A percentile compares a stretch with the other conserved stretches of the same genome.
phyloP scores from a whole-genome alignment of 1,284 basidiomycete genomes.

The Schizopora paradoxa region DNA sequence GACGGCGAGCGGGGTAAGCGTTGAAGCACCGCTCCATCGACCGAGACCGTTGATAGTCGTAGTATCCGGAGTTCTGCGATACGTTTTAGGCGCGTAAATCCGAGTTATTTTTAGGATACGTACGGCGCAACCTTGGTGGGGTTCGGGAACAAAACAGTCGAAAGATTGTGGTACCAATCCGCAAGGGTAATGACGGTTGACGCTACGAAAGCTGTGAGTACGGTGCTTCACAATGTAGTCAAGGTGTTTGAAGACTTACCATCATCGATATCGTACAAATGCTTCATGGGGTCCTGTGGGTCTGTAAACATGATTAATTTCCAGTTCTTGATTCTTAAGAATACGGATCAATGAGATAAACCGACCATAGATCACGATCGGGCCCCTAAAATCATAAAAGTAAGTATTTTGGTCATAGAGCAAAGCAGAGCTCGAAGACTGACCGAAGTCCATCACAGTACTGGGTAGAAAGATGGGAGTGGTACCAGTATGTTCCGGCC shows the following conservation, averaged over 20 bases:
- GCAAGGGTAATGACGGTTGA: constrained; percentile 15
- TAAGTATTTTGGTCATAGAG: constrained; percentile 5
- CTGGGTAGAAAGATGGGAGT: constrained; percentile 30
- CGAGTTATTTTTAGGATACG: not conserved
- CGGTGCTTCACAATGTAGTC: not conserved
- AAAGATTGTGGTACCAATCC: constrained; percentile 18
- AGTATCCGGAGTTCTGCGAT: constrained; percentile 20
- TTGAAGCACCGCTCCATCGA: constrained; percentile 26
- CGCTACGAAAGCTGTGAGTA: not conserved
- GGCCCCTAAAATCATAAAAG: constrained; percentile 26
- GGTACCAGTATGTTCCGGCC: constrained; percentile 28
- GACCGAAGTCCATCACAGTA: constrained; percentile 39
- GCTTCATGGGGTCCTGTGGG: constrained; percentile 33
- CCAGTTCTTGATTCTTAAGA: not conserved
- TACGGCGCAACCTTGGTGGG: constrained; percentile 4
- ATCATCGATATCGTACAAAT: constrained; percentile 39
- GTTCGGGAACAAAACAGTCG: constrained; percentile 13
- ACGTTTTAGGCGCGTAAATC: not conserved
- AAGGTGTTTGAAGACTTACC: constrained; percentile 21
- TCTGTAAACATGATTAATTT: constrained; percentile 24
- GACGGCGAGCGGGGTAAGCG: constrained; percentile 23
- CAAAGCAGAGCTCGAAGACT: not conserved
- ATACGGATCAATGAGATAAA: not conserved
- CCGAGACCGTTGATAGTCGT: constrained; percentile 31
- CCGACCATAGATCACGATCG: constrained; percentile 34